Conservation (phyloP, 495 filamentous ascomycete genomes). For the Hyphodiscus hymeniophilus region DNA sequence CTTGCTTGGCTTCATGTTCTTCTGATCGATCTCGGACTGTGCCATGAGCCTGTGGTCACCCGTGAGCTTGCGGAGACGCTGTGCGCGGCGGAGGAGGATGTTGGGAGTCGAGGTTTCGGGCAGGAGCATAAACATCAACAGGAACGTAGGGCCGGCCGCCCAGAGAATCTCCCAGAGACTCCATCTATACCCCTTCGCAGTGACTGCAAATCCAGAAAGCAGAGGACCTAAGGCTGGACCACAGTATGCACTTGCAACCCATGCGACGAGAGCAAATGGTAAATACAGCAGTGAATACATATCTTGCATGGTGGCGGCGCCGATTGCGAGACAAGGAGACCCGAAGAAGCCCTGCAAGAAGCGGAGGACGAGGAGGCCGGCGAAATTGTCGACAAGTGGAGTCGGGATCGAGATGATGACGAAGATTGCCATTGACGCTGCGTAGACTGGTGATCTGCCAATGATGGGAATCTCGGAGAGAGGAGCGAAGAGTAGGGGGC, state of each 20-base stretch:
- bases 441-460: slow-evolving; percentile 58
- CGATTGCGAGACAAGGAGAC: slow-evolving; percentile 67
- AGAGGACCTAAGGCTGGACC: slow-evolving; percentile 54
- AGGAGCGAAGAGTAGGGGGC: slow-evolving; percentile 34
- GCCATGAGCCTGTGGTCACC: slow-evolving; percentile 35
- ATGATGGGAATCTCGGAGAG: slow-evolving; percentile 56
- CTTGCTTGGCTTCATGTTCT: slow-evolving; percentile 33
- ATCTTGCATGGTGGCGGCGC: slow-evolving; percentile 70
- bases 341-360: slow-evolving; percentile 73
- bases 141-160: slow-evolving; percentile 36
- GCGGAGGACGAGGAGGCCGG: slow-evolving; percentile 62
- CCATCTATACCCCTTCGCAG: slow-evolving; percentile 47
- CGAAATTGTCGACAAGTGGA: slow-evolving; percentile 62
- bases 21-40: slow-evolving; percentile 46
- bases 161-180: slow-evolving; percentile 48
- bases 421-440: slow-evolving; percentile 61
- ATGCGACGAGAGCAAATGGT: slow-evolving; percentile 63
- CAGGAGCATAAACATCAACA: slow-evolving; percentile 37
- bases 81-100: slow-evolving; percentile 34
- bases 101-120: slow-evolving; percentile 39
- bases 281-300: slow-evolving; percentile 63
- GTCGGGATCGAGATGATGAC: slow-evolving; percentile 68
- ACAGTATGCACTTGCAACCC: slow-evolving; percentile 37
- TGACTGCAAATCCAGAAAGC: slow-evolving; percentile 55
- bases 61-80: slow-evolving; percentile 36